Base-by-base conservation (phyloP, 2,329 filamentous ascomycete species). In the Colletotrichum euphorbiae region DNA sequence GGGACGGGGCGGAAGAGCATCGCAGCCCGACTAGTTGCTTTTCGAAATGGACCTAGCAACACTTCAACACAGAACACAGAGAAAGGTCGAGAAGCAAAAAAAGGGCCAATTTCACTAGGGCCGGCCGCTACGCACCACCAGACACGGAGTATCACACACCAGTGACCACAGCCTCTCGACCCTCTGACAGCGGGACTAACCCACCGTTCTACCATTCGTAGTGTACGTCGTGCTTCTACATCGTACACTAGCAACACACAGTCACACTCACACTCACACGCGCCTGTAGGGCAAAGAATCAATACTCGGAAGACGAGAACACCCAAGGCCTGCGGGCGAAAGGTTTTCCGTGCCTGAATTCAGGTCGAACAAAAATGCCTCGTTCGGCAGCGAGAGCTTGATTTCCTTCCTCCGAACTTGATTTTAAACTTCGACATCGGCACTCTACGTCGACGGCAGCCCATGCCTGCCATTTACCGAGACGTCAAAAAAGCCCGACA, bases 21-120 rank as follows among this genome's bases (percentile, higher is more conserved):
- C 59, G 54, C 60, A 68, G 65, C 24, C 65, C 65, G 65, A 68
- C 65, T 65, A 60, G 65, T 31, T 59, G 54, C 28, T 68, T 33
- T n/a, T 11, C 7, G 46, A n/a, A 13, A 54, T 50, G 60, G 52
- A 54, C n/a, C n/a, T n/a, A n/a, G n/a, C n/a, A n/a, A n/a, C n/a
- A n/a, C n/a, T n/a, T n/a, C n/a, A 36, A 46, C 51, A 62, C 24
- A 24, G 24, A 21, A 21, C 21, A 21, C 21, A 21, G 21, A 21
- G 21, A 43, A 55, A 52, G 51, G 42, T 56, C 45, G 57, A 54
- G 58, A 56, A 67, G 64, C 33, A 56, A 19, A 52, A 51, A 67
- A 33, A 48, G 31, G 42, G 36, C 24, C 31, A 21, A 31, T 51
- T 43, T 13, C n/a, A 15, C 15, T 15, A 56, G 15, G n/a, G 15